A percentile compares a stretch with the other conserved stretches of the same genome.
phyloP scores from a whole-genome alignment of 2,329 filamentous ascomycete species.

The Penicillium sp. region DNA sequence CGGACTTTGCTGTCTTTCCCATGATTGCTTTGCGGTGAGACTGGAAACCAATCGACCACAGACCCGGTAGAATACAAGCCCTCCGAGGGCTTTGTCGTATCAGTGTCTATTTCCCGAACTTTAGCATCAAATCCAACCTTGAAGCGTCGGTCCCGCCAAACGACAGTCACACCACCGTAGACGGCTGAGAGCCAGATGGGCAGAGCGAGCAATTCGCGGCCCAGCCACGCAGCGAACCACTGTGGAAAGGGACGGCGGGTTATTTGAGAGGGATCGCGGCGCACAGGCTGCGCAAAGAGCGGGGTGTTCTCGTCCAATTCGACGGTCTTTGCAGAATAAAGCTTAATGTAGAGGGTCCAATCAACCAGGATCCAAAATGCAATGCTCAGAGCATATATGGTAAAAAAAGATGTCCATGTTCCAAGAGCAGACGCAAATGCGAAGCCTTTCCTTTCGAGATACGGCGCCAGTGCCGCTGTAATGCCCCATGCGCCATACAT shows the following conservation, averaged over 20 bases:
- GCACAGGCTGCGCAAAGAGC: constrained; percentile 61
- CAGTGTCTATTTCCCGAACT: constrained; percentile 59
- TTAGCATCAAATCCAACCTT: constrained; percentile 81
- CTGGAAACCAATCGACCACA: constrained; percentile 11
- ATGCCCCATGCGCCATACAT: constrained; percentile 75
- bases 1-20: constrained; percentile 16
- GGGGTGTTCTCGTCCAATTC: constrained; percentile 73
- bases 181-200: constrained; percentile 92
- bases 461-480: constrained; percentile 64
- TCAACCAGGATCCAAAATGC: constrained; percentile 73
- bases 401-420: constrained; percentile 67
- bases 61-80: constrained; percentile 23
- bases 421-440: constrained; percentile 52
- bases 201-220: constrained; percentile 76
- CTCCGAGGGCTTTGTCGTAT: constrained; percentile 12
- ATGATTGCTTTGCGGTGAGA: constrained; percentile 3
- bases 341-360: constrained; percentile 67
- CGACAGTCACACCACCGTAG: constrained; percentile 80
- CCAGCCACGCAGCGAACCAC: constrained; percentile 83
- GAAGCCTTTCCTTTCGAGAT: constrained; percentile 50
- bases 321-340: constrained; percentile 73
- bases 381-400: constrained; percentile 68
- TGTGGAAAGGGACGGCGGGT: constrained; percentile 60
- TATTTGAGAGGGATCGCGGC: constrained; percentile 40
- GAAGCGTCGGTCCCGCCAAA: constrained; percentile 83